These are phyloP conservation scores for Ilyonectria sp. DNA, from an alignment of 2,329 filamentous ascomycete genomes.

Conservation along the genomic window DNA sequence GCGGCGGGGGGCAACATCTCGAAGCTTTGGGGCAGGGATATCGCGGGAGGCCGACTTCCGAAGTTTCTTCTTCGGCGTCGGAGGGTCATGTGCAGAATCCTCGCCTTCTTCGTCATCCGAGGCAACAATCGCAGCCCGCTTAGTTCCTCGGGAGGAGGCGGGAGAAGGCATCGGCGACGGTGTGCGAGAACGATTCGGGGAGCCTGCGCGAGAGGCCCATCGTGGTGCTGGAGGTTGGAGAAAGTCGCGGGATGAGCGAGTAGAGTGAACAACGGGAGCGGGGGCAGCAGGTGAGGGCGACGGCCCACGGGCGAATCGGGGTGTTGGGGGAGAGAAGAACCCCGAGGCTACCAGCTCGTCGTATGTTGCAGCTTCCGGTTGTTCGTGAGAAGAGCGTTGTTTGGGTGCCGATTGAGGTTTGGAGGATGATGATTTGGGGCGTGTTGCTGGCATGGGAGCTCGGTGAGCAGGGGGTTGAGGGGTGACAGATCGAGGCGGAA, in stretches of 20 bases:
- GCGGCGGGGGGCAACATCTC: slow-evolving; percentile 47
- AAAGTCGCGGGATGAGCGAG: slow-evolving; percentile 35
- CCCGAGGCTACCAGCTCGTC: slow-evolving; percentile 46
- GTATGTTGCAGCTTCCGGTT: slow-evolving; percentile 42
- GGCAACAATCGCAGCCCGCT: slow-evolving; percentile 60
- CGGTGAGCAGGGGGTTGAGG: slow-evolving; percentile 30
- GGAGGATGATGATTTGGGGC: slow-evolving; percentile 32
- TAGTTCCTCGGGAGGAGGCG: slow-evolving; percentile 63
- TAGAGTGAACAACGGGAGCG: slow-evolving; percentile 36
- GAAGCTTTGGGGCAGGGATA: slow-evolving; percentile 55
- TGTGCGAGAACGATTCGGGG: slow-evolving; percentile 40
- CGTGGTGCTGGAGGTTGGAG: slow-evolving; percentile 43
- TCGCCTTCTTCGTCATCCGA: slow-evolving; percentile 54
- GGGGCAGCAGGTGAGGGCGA: slow-evolving; percentile 40
- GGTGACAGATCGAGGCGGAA: slow-evolving; percentile 33
- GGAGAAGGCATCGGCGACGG: slow-evolving; percentile 51
- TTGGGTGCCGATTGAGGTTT: slow-evolving; percentile 33
- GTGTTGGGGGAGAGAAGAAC: slow-evolving; percentile 44
- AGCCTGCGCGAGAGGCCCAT: slow-evolving; percentile 47
- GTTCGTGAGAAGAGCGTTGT: slow-evolving; percentile 25
- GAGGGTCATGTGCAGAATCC: slow-evolving; percentile 36
- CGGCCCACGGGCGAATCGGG: slow-evolving; percentile 32
- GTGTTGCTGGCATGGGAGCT: slow-evolving; percentile 30
- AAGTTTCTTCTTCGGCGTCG: slow-evolving; percentile 64
- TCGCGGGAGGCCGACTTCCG: slow-evolving; percentile 66